These are phyloP conservation scores for Trichoderma gamsii DNA, from an alignment of 495 filamentous ascomycete genomes.

Conservation along the genomic window DNA sequence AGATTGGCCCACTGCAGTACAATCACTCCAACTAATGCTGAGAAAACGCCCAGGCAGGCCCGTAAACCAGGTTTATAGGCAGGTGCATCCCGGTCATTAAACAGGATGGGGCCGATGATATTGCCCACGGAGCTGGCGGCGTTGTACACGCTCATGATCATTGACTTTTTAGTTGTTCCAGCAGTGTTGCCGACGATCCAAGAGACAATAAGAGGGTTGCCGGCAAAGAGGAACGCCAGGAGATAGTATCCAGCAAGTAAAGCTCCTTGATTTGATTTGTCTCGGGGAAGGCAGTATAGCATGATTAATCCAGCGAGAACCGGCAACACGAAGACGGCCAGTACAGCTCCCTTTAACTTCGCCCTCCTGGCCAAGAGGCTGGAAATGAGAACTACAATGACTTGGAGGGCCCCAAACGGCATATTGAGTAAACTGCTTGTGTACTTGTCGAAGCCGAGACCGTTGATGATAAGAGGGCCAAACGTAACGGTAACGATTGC, in stretches of 20 bases:
- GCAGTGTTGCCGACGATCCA: constrained; percentile 57
- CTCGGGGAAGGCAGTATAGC: constrained; percentile 47
- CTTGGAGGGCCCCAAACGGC: constrained; percentile 54
- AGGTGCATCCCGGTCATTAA: constrained; percentile 53
- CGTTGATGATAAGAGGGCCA: constrained; percentile 56
- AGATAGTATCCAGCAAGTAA: constrained; percentile 57
- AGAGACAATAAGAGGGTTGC: constrained; percentile 41
- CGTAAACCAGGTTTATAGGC: constrained; percentile 52
- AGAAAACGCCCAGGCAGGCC: constrained; percentile 52
- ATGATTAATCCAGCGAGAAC: constrained; percentile 52
- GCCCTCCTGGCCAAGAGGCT: constrained; percentile 48
- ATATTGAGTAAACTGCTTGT: constrained; percentile 58
- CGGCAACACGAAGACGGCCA: constrained; percentile 45
- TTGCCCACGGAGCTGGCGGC: constrained; percentile 57
- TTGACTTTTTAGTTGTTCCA: constrained; percentile 63
- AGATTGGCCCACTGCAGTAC: constrained; percentile 48
- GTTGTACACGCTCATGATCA: constrained; percentile 54
- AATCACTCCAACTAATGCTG: constrained; percentile 43
- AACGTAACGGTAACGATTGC: constrained; percentile 55
- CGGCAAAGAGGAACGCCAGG: constrained; percentile 54
- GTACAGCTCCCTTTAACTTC: constrained; percentile 44
- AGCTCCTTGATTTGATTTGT: constrained; percentile 31
- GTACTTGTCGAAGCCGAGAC: constrained; percentile 53
- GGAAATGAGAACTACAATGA: constrained; percentile 49
- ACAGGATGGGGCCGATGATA: constrained; percentile 64